Evolutionary conservation across 257 asterid genomes (phyloP).

Genomic region (Phtheirospermum japonicum): DNA sequence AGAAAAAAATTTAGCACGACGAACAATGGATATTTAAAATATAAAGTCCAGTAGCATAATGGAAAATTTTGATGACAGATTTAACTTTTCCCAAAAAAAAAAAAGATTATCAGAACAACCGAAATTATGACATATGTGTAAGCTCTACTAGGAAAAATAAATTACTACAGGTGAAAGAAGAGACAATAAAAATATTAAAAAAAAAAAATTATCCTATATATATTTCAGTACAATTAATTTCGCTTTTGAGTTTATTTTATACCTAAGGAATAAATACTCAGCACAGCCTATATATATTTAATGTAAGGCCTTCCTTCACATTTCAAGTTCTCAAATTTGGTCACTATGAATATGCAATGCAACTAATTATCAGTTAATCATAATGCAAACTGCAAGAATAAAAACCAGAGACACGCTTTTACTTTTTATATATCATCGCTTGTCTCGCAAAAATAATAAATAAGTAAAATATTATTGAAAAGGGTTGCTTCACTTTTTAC

Average conservation of each 20-base stretch:
- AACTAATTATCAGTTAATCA: background rate
- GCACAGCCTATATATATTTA: background rate
- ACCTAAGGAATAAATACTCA: background rate
- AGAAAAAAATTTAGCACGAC: background rate
- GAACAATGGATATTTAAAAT: background rate
- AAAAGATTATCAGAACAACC: background rate
- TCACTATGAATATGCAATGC: conserved; percentile 12
- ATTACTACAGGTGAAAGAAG: too few relatives aligned
- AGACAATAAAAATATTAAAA: too few relatives aligned
- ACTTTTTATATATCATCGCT: background rate
- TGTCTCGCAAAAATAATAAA: background rate
- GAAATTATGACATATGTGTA: too few relatives aligned
- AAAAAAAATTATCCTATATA: too few relatives aligned
- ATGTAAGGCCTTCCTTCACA: conserved; percentile 2
- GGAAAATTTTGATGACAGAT: background rate
- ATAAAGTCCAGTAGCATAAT: background rate
- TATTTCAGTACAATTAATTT: background rate
- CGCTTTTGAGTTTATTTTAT: background rate
- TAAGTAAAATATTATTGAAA: too few relatives aligned
- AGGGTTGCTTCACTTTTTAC: background rate
- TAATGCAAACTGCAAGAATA: background rate
- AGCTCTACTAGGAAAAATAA: too few relatives aligned
- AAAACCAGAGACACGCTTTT: background rate
- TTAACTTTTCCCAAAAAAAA: too few relatives aligned
- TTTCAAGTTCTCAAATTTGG: conserved; percentile 5